Percentiles rank a stretch among this genome's conserved stretches.
phyloP scores from a whole-genome alignment of 495 filamentous ascomycete species.

The Lophiostoma macrostomum region DNA sequence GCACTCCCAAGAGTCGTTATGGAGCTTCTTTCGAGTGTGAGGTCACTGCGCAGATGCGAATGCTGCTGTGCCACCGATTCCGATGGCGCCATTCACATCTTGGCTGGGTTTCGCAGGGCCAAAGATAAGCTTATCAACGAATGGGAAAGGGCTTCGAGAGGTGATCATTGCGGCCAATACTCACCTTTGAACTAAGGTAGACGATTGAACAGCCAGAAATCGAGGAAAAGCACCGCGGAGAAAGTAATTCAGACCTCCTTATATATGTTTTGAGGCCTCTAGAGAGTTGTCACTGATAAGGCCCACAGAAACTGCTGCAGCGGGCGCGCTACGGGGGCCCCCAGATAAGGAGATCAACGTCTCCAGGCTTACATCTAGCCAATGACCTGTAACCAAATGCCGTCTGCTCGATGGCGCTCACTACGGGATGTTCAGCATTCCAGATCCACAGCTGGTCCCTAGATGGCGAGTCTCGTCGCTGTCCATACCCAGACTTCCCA shows the following conservation, averaged over 20 bases:
- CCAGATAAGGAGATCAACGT: constrained; percentile 22
- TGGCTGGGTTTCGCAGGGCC: not conserved
- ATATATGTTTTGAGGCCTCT: constrained; percentile 1
- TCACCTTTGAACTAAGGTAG: too few relatives aligned
- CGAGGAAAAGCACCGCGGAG: constrained; percentile 13
- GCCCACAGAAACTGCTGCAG: constrained; percentile 2
- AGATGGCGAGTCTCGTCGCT: constrained; percentile 5
- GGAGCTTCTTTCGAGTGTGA: constrained; percentile 24
- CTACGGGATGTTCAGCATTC: too few relatives aligned
- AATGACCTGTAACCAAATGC: too few relatives aligned
- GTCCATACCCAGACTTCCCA: not conserved
- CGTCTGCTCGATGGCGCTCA: too few relatives aligned
- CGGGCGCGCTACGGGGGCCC: not conserved
- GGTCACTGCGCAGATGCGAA: not conserved
- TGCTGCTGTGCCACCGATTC: not conserved
- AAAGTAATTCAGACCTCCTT: constrained; percentile 1
- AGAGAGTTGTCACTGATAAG: constrained; percentile 17
- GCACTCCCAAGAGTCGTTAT: not conserved
- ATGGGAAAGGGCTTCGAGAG: too few relatives aligned
- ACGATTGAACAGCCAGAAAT: not conserved
- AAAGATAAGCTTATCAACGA: constrained; percentile 3
- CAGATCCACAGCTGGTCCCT: constrained; percentile 1
- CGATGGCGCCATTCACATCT: not conserved
- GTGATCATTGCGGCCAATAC: too few relatives aligned
- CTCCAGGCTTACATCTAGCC: not conserved